phyloP scores from a whole-genome alignment of 495 filamentous ascomycete genomes.

The Xylaria flabelliformis region DNA sequence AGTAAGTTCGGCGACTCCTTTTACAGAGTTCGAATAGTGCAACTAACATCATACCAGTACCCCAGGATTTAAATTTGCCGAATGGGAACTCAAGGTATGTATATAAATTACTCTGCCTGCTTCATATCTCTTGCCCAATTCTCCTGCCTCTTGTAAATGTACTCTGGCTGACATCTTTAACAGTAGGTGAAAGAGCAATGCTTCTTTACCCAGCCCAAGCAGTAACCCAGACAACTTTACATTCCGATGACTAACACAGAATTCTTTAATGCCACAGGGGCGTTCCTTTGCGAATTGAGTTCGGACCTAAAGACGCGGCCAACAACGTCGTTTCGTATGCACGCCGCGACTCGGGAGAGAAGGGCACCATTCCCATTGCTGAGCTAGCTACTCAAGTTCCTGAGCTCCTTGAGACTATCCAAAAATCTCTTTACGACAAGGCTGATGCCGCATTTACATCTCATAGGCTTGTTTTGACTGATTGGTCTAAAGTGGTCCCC shows the following conservation, averaged over 20 bases:
- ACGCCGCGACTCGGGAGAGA: conserved; percentile 87
- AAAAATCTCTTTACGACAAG: conserved; percentile 81
- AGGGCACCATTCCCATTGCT: conserved; percentile 71
- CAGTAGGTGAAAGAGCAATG: conserved; percentile 8
- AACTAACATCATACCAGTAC: conserved; percentile 61
- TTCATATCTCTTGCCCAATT: neutral
- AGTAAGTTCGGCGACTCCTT: conserved; percentile 20
- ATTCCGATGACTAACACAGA: neutral
- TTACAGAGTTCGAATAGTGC: neutral
- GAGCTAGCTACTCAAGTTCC: conserved; percentile 74
- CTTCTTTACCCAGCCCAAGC: neutral
- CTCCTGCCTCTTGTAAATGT: neutral
- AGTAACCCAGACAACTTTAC: neutral
- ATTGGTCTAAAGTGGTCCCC: conserved; percentile 90
- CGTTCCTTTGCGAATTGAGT: conserved; percentile 90
- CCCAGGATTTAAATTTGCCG: conserved; percentile 96
- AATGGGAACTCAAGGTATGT: conserved; percentile 81
- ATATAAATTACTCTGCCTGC: neutral
- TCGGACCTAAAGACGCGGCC: conserved; percentile 89
- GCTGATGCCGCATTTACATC: conserved; percentile 76
- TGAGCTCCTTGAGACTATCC: conserved; percentile 86
- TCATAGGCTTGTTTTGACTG: conserved; percentile 79
- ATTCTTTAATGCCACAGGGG: conserved; percentile 48
- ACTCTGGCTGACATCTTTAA: neutral
- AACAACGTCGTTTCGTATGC: conserved; percentile 83